Conservation (phyloP, 2,329 filamentous ascomycete species). For the Aspergillus sp. region DNA sequence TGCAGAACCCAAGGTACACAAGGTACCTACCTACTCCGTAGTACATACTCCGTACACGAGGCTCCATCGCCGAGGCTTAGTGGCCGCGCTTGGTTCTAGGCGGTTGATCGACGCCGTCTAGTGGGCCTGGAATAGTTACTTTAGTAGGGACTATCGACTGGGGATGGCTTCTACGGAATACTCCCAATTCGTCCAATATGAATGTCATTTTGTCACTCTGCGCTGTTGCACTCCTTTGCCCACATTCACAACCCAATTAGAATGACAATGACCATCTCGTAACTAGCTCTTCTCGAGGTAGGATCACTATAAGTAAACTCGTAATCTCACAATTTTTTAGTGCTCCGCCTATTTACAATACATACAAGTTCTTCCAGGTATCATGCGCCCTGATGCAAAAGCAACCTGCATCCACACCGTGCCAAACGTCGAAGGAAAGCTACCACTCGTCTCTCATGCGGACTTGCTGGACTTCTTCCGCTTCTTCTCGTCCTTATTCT, state of each 20-base stretch:
- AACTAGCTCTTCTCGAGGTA: neutral
- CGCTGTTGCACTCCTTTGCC: no score
- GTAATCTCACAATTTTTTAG: neutral
- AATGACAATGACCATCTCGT: neutral
- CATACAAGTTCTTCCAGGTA: conserved; percentile 9
- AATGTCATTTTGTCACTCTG: no score
- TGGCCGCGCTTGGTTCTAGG: conserved; percentile 11
- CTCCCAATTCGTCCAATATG: no score
- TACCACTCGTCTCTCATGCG: conserved; percentile 22
- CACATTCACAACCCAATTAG: no score
- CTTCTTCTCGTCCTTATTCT: conserved; percentile 42
- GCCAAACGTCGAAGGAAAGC: conserved; percentile 1
- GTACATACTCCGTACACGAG: conserved; percentile 2
- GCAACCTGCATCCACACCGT: conserved; percentile 22
- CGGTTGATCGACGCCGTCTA: conserved; percentile 12
- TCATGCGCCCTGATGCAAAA: conserved; percentile 41
- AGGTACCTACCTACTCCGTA: conserved; percentile 12
- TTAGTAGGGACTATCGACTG: neutral
- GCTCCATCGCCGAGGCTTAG: conserved; percentile 10
- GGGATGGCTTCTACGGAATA: neutral
- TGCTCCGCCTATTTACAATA: conserved; percentile 38
- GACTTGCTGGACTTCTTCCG: conserved; percentile 39
- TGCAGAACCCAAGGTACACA: no score
- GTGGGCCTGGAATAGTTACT: conserved; percentile 1
- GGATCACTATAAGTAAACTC: neutral